Evolutionary conservation across 257 asterid genomes (phyloP).

Genomic region (Nyctanthes arbortristis): DNA sequence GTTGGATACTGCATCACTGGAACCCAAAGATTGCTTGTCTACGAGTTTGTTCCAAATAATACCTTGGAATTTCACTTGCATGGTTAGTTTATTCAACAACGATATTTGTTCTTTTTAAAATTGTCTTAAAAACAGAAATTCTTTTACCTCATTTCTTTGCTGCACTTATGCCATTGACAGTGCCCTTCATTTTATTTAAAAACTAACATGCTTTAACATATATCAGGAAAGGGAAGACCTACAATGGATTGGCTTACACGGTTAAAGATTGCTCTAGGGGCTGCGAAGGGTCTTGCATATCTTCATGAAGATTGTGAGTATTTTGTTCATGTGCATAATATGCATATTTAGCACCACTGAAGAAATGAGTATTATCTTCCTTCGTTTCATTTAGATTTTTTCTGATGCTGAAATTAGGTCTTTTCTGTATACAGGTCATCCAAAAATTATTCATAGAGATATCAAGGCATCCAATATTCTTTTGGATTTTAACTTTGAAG

Average conservation of each 20-base stretch:
- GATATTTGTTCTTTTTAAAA: neutral
- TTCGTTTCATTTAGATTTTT: neutral
- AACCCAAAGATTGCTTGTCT: conserved; percentile 68
- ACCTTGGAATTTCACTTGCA: conserved; percentile 82
- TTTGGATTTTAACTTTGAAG: conserved; percentile 76
- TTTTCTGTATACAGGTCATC: conserved; percentile 64
- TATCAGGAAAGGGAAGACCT: conserved; percentile 52
- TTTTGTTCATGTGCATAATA: neutral
- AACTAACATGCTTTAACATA: conserved; percentile 2
- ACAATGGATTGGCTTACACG: conserved; percentile 55
- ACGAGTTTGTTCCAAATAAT: conserved; percentile 82
- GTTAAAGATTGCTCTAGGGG: conserved; percentile 53
- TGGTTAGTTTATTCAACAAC: conserved; percentile 43
- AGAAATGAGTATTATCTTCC: neutral
- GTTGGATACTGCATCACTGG: conserved; percentile 95
- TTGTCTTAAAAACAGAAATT: neutral
- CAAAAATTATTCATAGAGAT: conserved; percentile 89
- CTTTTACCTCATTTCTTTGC: neutral
- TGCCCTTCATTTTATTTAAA: neutral
- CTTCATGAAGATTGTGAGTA: conserved; percentile 62
- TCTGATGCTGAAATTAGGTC: conserved; percentile 6
- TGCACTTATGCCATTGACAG: neutral
- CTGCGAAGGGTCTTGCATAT: conserved; percentile 68
- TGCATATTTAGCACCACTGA: neutral
- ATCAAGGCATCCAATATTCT: conserved; percentile 93